These are phyloP conservation scores for Colletotrichum musicola DNA, from an alignment of 2,329 filamentous ascomycete species.

Conservation along the genomic window DNA sequence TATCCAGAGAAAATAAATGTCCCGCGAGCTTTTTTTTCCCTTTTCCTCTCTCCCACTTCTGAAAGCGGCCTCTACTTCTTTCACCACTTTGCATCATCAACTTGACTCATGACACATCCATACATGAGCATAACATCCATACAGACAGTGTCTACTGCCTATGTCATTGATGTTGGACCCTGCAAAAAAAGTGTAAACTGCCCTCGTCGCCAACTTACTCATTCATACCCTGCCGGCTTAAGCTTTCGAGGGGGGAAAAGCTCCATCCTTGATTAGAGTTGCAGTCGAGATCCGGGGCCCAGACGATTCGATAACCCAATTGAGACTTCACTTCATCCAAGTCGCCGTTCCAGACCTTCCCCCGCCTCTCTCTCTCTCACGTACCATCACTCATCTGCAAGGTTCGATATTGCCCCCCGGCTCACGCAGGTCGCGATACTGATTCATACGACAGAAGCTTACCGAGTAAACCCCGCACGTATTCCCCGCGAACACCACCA, in stretches of 20 bases:
- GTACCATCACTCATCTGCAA: neutral
- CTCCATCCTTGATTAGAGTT: neutral
- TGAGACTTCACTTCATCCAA: neutral
- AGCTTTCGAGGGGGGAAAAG: neutral
- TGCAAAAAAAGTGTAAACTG: neutral
- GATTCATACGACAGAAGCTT: too few species aligned
- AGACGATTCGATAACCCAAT: neutral
- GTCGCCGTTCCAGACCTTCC: neutral
- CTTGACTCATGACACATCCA: conserved; percentile 27
- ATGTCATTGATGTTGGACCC: conserved; percentile 4
- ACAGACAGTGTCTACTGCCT: too few species aligned
- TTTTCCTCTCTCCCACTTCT: conserved; percentile 5
- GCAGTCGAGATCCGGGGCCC: neutral
- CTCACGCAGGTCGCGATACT: too few species aligned
- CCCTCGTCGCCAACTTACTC: neutral
- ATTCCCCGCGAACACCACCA: too few species aligned
- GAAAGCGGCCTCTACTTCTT: conserved; percentile 9
- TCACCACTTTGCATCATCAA: neutral
- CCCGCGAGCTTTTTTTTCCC: neutral
- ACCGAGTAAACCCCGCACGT: too few species aligned
- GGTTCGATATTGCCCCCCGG: neutral
- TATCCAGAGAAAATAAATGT: neutral
- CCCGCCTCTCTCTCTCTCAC: too few species aligned
- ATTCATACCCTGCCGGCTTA: too few species aligned
- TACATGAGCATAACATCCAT: too few species aligned